These are phyloP conservation scores for Beverwykella pulmonaria DNA, from an alignment of 495 filamentous ascomycete genomes.

Conservation along the genomic window DNA sequence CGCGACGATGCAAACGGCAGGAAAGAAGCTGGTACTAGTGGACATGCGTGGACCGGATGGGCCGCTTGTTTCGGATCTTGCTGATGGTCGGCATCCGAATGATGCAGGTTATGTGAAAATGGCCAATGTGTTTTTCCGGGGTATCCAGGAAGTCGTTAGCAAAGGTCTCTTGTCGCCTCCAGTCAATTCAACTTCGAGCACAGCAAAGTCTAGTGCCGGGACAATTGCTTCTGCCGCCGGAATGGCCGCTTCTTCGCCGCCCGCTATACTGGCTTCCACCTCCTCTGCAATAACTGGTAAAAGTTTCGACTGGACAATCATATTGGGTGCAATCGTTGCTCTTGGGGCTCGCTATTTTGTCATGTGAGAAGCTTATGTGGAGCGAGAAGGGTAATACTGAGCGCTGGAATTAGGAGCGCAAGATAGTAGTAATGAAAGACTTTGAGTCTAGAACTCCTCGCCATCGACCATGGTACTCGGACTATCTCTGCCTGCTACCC, in stretches of 20 bases:
- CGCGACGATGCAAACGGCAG: conserved; percentile 1
- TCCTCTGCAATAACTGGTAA: neutral
- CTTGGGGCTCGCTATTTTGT: too few species aligned
- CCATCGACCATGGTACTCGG: too few species aligned
- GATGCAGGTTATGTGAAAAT: conserved; percentile 11
- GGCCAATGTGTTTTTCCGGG: neutral
- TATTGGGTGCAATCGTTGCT: too few species aligned
- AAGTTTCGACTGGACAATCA: too few species aligned
- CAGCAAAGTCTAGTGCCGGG: neutral
- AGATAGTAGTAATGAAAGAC: too few species aligned
- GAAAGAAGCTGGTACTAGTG: conserved; percentile 3
- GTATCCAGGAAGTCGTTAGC: neutral
- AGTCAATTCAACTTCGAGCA: neutral
- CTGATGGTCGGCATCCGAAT: conserved; percentile 10
- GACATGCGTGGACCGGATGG: conserved; percentile 11
- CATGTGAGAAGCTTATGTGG: too few species aligned
- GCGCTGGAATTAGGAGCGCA: too few species aligned
- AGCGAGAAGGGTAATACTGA: too few species aligned
- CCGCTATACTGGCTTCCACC: neutral
- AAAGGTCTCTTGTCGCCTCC: neutral
- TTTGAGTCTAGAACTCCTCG: too few species aligned
- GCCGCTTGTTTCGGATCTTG: conserved; percentile 7
- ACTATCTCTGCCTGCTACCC: too few species aligned
- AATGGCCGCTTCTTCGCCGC: neutral
- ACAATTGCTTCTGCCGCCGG: neutral